phyloP scores from a whole-genome alignment of 139 green algal species.

The Zygnema cylindricum region DNA sequence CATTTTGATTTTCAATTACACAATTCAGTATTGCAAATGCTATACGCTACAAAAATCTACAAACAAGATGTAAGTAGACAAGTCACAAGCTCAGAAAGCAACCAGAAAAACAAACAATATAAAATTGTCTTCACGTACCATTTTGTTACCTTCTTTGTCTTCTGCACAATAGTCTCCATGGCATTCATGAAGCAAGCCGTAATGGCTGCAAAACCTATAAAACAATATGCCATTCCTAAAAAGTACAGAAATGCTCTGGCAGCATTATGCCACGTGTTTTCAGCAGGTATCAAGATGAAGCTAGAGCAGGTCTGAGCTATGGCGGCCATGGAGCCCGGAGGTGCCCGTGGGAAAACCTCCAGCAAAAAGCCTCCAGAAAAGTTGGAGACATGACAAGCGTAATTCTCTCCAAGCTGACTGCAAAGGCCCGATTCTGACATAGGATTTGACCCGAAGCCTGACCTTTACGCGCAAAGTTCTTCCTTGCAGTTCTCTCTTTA shows the following conservation, averaged over 20 bases:
- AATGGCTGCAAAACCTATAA: slow-evolving; percentile 53
- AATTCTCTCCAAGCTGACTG: not conserved
- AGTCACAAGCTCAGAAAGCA: slow-evolving; percentile 29
- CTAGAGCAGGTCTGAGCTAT: slow-evolving; percentile 36
- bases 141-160: slow-evolving; percentile 39
- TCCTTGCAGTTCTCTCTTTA: too few species aligned
- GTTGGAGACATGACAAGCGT: not conserved
- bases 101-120: slow-evolving; percentile 22
- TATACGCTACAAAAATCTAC: not conserved
- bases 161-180: slow-evolving; percentile 51
- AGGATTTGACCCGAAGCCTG: too few species aligned
- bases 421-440: not conserved
- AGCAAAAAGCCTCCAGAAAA: slow-evolving; percentile 18
- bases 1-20: too few species aligned
- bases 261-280: slow-evolving; percentile 49
- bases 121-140: slow-evolving; percentile 2
- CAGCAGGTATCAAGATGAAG: slow-evolving; percentile 51
- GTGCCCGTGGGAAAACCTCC: slow-evolving; percentile 33
- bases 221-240: slow-evolving; percentile 37
- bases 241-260: slow-evolving; percentile 35
- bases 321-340: not conserved
- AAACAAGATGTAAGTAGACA: slow-evolving; percentile 35
- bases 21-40: not conserved
- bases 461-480: too few species aligned
- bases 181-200: slow-evolving; percentile 55